Evolutionary conservation across 108 stramenopile genomes (phyloP).

Genomic region (Nitzschia sp.): DNA sequence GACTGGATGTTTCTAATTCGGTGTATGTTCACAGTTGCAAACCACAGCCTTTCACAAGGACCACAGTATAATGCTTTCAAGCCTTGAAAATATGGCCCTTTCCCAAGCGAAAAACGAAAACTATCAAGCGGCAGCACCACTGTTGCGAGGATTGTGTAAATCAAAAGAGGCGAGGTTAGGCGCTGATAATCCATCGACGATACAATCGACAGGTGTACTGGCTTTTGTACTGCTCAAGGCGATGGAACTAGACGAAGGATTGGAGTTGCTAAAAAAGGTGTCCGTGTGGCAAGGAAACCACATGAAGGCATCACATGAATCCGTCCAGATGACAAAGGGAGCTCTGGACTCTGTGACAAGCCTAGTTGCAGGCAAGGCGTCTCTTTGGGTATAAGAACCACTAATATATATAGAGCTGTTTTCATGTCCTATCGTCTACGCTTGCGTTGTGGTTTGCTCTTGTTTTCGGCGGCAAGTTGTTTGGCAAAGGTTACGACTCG

Average conservation of each 20-base stretch:
- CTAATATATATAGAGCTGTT: not conserved
- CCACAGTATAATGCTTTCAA: slow-evolving; percentile 34
- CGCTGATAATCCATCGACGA: slow-evolving; percentile 20
- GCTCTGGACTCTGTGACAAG: slow-evolving; percentile 18
- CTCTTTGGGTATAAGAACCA: slow-evolving; percentile 29
- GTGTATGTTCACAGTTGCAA: slow-evolving; percentile 17
- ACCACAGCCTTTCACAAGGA: slow-evolving; percentile 51
- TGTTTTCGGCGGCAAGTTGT: slow-evolving; percentile 38
- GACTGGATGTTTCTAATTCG: not conserved
- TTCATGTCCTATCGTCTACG: not conserved
- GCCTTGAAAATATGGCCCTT: slow-evolving; percentile 40
- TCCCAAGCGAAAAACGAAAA: slow-evolving; percentile 33
- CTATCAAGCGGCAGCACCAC: slow-evolving; percentile 28
- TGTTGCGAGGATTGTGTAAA: slow-evolving; percentile 36
- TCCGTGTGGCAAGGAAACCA: slow-evolving; percentile 43
- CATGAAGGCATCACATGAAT: slow-evolving; percentile 29
- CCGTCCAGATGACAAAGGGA: slow-evolving; percentile 25
- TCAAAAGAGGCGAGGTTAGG: slow-evolving; percentile 42
- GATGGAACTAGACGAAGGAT: slow-evolving; percentile 33
- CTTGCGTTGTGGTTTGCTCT: not conserved
- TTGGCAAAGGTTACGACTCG: slow-evolving; percentile 54
- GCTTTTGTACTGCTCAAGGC: slow-evolving; percentile 28
- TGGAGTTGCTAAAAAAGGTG: slow-evolving; percentile 31
- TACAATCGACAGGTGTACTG: slow-evolving; percentile 49
- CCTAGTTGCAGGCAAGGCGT: slow-evolving; percentile 4